Evolutionary conservation across 306 rosid species (phyloP), one percentile per base, ranked within the genome.

Genomic region (Prinsepia uniflora): DNA sequence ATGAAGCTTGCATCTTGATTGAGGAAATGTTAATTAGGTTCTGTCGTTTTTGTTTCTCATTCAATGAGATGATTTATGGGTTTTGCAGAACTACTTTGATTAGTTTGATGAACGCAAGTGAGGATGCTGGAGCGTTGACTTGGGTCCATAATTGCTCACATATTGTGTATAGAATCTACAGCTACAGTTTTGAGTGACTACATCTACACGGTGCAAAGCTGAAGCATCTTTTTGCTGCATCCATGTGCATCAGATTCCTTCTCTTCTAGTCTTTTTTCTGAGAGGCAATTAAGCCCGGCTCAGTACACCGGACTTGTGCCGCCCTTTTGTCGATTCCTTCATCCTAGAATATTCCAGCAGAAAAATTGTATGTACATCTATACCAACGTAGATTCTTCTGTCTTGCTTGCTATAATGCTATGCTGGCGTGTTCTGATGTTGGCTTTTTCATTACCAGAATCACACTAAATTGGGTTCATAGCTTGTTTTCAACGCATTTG

Each of bases 1-100:
- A 59, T 45, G 96, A 86, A 76, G 91, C 91, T 3, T 84, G 87
- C 70, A 18, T 43, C 58, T 48, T 85, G 65, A 67, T 81, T 81
- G 91, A 85, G 70, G 89, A 85, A 82, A 85, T 92, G 88, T 55
- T 86, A 77, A 77, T 49, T 85, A 79, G 69, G 62, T 81, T 57
- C 39, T 73, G 73, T 81, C 80, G 80, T 53, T 72, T 52, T 77
- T 71, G 85, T 75, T 84, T 85, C 14, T 73, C 85, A 36, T 84
- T 82, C 78, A 84, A 84, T 75, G 75, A 80, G 80, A 75, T 84
- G 45, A 72, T 92, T 53, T 72, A 36, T 76, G 78, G 74, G 54
- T 71, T 93, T 83, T 90, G 92, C 68, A 79, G 57, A 72, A 67
- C 82, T 54, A 77, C 65, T 49, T 82, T 81, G 77, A 53, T 58